A percentile compares a stretch with the other conserved stretches of the same genome.
These are phyloP conservation scores for Candida nanaspora DNA, from an alignment of 805 yeast species.

Conservation along the genomic window DNA sequence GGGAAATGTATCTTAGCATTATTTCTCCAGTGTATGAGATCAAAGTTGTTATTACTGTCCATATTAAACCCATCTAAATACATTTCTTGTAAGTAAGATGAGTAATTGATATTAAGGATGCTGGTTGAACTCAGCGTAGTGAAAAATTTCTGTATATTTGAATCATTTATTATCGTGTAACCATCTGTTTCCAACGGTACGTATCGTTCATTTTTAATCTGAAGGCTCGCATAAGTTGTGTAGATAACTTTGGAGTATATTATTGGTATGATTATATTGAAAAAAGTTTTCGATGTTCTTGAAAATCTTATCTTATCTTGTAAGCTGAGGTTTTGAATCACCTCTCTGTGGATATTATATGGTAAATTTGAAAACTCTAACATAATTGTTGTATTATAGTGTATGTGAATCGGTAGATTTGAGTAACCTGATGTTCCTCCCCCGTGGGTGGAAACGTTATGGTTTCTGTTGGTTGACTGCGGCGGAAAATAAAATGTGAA, in stretches of 20 bases:
- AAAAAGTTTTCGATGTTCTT: conserved; percentile 13
- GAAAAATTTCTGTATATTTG: conserved; percentile 11
- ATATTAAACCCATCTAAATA: conserved; percentile 12
- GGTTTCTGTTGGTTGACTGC: not conserved
- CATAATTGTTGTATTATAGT: not conserved
- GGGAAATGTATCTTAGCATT: conserved; percentile 5
- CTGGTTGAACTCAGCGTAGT: conserved; percentile 10
- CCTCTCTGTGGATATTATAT: conserved; percentile 16
- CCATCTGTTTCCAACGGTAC: conserved; percentile 10
- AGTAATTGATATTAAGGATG: conserved; percentile 15
- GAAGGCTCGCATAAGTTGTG: conserved; percentile 1
- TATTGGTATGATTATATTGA: conserved; percentile 14
- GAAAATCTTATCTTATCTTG: conserved; percentile 13
- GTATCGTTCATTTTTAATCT: conserved; percentile 8
- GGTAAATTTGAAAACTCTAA: conserved; percentile 9
- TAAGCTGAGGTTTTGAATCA: conserved; percentile 9
- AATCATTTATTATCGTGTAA: conserved; percentile 10
- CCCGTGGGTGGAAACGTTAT: not conserved
- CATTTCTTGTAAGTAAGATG: conserved; percentile 17
- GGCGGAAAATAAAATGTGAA: too few relatives aligned
- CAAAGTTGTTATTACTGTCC: conserved; percentile 8
- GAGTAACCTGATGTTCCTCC: too few relatives aligned
- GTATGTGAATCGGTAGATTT: too few relatives aligned
- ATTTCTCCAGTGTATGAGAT: conserved; percentile 18
- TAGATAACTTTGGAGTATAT: conserved; percentile 15